Evolutionary conservation across 2,329 filamentous ascomycete species (phyloP), one percentile per base, ranked within the genome.

Genomic region (Stylonectria norvegica): DNA sequence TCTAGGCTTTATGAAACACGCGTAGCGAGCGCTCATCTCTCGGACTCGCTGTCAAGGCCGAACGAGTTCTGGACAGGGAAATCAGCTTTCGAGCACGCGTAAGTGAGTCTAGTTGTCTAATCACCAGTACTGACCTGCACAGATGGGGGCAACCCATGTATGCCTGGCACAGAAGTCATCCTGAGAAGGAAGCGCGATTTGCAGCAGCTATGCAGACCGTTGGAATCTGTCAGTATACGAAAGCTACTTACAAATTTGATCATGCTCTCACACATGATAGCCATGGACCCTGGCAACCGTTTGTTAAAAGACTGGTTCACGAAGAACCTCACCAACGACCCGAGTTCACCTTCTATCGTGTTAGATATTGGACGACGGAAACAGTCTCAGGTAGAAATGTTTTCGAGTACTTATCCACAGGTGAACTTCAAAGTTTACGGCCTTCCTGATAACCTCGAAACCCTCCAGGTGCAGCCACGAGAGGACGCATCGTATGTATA

Each of bases 101-200:
- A 9, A 45, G 50, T 45, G 1, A 2, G 7, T 7, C 2, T 3
- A n/a, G 8, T 18, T 22, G 2, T 16, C 5, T 5, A 8, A 25
- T 17, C 16, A 4, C 9, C n/a, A 4, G 4, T 2, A n/a, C 35
- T 49, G 16, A 49, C 27, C 4, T 1, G 8, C 28, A 11, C 16
- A 52, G 49, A 33, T 48, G 42, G 38, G 45, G 48, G 4, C 36
- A 51, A 22, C 41, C 48, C 8, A 49, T 49, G 50, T 53, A 53
- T n/a, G 43, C 44, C 9, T 53, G 50, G 50, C 48, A 53, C 15
- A 47, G 36, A 5, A 34, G 18, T 17, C 50, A 53, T 33, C 50
- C 46, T 57, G 50, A 76, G 73, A 4, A 81, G 49, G 37, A 44
- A 64, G 64, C 46, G 69, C 45, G 48, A 2, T 53, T 53, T 33